These are phyloP conservation scores for Colletotrichum phormii DNA, from an alignment of 2,329 filamentous ascomycete species.

Conservation along the genomic window DNA sequence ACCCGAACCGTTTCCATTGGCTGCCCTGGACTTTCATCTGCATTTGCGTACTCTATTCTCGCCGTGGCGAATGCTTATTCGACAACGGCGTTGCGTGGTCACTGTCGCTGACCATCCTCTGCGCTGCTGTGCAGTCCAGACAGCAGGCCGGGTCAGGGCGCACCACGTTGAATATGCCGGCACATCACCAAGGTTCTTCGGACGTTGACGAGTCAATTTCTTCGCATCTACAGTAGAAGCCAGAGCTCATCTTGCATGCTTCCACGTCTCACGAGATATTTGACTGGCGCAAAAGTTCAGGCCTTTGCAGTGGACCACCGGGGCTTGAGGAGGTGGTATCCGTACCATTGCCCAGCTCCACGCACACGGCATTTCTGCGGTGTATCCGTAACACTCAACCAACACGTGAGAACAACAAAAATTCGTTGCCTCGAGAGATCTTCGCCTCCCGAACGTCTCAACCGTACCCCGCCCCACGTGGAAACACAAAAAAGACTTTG, in stretches of 20 bases:
- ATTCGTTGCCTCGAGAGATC: not conserved
- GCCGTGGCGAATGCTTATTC: slow-evolving; percentile 32
- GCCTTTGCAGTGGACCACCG: not conserved
- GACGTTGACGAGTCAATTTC: not conserved
- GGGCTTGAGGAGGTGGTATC: not conserved
- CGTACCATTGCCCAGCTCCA: not conserved
- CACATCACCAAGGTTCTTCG: not conserved
- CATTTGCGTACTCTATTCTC: slow-evolving; percentile 13
- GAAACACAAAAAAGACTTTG: not conserved
- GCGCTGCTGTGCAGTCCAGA: not conserved
- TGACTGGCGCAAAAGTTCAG: not conserved
- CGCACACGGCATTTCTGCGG: slow-evolving; percentile 5
- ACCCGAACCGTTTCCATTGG: slow-evolving; percentile 19
- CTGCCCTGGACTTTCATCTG: not conserved
- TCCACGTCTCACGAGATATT: not conserved
- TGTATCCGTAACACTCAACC: not conserved
- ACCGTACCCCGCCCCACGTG: slow-evolving; percentile 1
- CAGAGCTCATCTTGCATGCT: not conserved
- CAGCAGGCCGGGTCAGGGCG: slow-evolving; percentile 1
- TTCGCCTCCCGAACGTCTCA: slow-evolving; percentile 1
- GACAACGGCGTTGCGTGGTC: not conserved
- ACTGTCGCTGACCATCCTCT: not conserved
- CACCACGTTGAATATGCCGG: slow-evolving; percentile 8
- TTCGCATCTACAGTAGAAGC: not conserved
- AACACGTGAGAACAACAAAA: not conserved